Base-by-base conservation (phyloP, 768 basidiomycete species). In the Daedaleopsis nitida region DNA sequence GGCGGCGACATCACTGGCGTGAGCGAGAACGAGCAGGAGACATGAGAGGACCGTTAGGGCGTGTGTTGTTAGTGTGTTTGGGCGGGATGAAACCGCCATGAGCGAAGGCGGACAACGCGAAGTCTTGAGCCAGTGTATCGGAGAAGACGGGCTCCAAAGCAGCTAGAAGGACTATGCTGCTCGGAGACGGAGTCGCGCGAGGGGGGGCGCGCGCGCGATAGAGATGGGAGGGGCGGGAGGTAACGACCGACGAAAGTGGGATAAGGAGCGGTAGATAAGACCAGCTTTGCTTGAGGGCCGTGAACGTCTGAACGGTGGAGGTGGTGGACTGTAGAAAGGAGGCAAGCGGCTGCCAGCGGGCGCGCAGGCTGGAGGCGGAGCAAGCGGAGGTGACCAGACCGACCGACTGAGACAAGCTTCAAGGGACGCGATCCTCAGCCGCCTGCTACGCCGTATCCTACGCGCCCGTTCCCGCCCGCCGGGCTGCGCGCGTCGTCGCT, bases 81-180 rank as follows among this genome's bases (percentile, higher is more conserved):
- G 63, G 62, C 64, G 66, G 63, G 48, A 24, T 19, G 54, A 45
- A 56, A 19, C 66, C 59, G 64, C 66, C 66, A 67, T 67, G 54
- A 32, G 60, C 42, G 9, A 17, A 37, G 49, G 53, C 57, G 43
- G 62, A 51, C 61, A 53, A 52, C 54, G 47, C 51, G 38, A 44
- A 37, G 60, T 50, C 16, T 55, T 23, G 10, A 48, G 60, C 42
- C 48, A 44, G n/a, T 21, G 50, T 23, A 32, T 48, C 11, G 52
- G 23, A 37, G 17, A 23, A 52, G 27, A 43, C 32, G 43, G 27
- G 48, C 49, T 43, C 50, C 47, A 42, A 21, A 55, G 50, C 49
- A 59, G 54, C 45, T 14, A n/a, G 5, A 13, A 34, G 35, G 34
- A 32, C 21, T 24, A 17, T 32, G 51, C 55, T 56, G 55, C 48